A percentile compares a stretch with the other conserved stretches of the same genome.
Conservation (phyloP, 2,329 filamentous ascomycete species). For the Mycosphaerella sp. region DNA sequence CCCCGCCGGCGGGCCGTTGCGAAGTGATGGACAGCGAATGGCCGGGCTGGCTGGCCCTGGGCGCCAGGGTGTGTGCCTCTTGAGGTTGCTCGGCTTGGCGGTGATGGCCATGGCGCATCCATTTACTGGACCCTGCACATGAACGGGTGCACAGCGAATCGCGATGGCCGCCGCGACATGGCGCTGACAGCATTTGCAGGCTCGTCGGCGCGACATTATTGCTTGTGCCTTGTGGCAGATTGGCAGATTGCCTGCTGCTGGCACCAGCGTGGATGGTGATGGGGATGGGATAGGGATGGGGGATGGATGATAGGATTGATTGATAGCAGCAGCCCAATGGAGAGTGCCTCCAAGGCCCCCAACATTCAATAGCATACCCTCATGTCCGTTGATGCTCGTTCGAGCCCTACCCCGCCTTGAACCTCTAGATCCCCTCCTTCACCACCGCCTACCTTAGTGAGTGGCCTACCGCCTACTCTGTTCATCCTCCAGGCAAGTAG, state of each 20-base stretch:
- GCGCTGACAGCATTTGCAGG: constrained; percentile 9
- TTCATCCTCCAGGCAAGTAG: too few species aligned
- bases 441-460: too few species aligned
- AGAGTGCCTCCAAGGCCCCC: too few species aligned
- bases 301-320: too few species aligned
- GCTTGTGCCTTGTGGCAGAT: too few species aligned
- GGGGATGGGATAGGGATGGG: too few species aligned
- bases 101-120: neutral
- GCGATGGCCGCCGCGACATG: constrained; percentile 1
- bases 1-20: constrained; percentile 16
- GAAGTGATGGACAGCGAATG: constrained; percentile 6
- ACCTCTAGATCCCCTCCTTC: constrained; percentile 13
- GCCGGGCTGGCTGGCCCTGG: neutral
- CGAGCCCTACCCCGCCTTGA: constrained; percentile 9
- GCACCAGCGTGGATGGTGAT: neutral
- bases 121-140: constrained; percentile 9
- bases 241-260: constrained; percentile 2
- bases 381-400: neutral
- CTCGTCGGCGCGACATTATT: constrained; percentile 3
- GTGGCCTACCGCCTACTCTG: too few species aligned
- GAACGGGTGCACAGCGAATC: constrained; percentile 6
- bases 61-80: constrained; percentile 3
- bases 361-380: neutral
- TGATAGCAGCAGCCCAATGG: too few species aligned
- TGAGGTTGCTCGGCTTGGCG: constrained; percentile 6